These are phyloP conservation scores for Coemansia guatemalensis DNA, from an alignment of 192 early-diverging fungal species.

Conservation along the genomic window DNA sequence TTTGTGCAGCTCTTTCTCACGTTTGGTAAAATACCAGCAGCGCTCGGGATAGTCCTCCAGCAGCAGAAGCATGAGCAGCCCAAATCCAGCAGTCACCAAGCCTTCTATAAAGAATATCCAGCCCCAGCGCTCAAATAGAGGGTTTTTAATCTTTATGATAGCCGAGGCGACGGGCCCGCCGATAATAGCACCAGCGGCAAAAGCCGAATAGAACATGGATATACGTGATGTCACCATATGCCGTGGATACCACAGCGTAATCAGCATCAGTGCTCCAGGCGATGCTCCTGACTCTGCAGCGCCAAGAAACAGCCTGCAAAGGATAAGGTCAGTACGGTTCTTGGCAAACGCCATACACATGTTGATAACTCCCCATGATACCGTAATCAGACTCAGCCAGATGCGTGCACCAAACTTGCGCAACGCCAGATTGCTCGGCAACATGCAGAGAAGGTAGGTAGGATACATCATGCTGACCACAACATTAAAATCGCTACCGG, in stretches of 20 bases:
- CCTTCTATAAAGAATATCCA: slow-evolving; percentile 47
- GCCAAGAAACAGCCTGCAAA: slow-evolving; percentile 36
- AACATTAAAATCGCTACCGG: slow-evolving; percentile 37
- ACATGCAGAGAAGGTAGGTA: slow-evolving; percentile 35
- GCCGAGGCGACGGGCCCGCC: slow-evolving; percentile 34
- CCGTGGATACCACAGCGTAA: slow-evolving; percentile 41
- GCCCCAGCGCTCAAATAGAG: slow-evolving; percentile 20
- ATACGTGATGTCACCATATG: slow-evolving; percentile 39
- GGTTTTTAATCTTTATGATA: slow-evolving; percentile 29
- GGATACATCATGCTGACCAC: slow-evolving; percentile 42
- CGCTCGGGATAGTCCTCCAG: slow-evolving; percentile 30
- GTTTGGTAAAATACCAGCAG: slow-evolving; percentile 24
- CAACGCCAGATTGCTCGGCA: slow-evolving; percentile 40
- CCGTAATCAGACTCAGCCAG: slow-evolving; percentile 39
- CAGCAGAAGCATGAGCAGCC: slow-evolving; percentile 22
- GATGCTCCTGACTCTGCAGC: slow-evolving; percentile 38
- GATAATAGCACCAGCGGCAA: slow-evolving; percentile 36
- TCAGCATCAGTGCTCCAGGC: slow-evolving; percentile 39
- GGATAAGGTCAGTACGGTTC: slow-evolving; percentile 31
- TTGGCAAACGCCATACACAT: slow-evolving; percentile 49
- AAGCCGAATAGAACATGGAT: slow-evolving; percentile 38
- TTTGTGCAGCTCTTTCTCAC: slow-evolving; percentile 20
- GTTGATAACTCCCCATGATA: slow-evolving; percentile 33
- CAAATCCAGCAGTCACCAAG: slow-evolving; percentile 28
- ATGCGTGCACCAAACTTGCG: slow-evolving; percentile 35